Percentiles rank a stretch among this genome's conserved stretches.
phyloP scores from a whole-genome alignment of 371 early-diverging fungal genomes.

The Mucor saturninus region DNA sequence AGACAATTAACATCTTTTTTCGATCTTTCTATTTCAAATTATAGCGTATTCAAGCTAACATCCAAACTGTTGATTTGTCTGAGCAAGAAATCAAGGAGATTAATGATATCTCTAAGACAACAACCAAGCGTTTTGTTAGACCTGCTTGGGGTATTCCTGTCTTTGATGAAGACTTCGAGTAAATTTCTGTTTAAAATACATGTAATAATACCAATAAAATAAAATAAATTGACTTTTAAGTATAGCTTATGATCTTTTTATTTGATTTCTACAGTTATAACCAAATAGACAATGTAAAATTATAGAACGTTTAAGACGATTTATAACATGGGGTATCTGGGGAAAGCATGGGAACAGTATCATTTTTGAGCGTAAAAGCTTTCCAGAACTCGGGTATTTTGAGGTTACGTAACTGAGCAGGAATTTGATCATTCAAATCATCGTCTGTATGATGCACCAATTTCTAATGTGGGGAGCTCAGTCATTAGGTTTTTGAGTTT shows the following conservation, averaged over 20 bases:
- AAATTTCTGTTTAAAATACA: not conserved
- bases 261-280: too few relatives aligned
- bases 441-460: constrained; percentile 19
- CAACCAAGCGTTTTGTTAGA: constrained; percentile 37
- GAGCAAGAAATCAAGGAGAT: constrained; percentile 47
- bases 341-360: constrained; percentile 38
- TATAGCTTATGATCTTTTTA: too few relatives aligned
- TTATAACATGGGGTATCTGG: constrained; percentile 27
- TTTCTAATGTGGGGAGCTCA: constrained; percentile 12
- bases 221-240: too few relatives aligned
- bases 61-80: constrained; percentile 41
- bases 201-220: too few relatives aligned
- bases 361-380: constrained; percentile 40
- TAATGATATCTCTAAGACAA: constrained; percentile 42
- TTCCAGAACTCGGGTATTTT: constrained; percentile 43
- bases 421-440: constrained; percentile 33
- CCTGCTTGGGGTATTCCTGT: constrained; percentile 50
- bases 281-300: too few relatives aligned
- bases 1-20: too few relatives aligned
- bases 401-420: constrained; percentile 40
- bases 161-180: constrained; percentile 42
- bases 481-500: not conserved
- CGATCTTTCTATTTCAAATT: not conserved
- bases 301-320: not conserved
- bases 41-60: constrained; percentile 52